Evolutionary conservation across 345 rosid species (phyloP).

Genomic region (Arabidopsis arenosa): DNA sequence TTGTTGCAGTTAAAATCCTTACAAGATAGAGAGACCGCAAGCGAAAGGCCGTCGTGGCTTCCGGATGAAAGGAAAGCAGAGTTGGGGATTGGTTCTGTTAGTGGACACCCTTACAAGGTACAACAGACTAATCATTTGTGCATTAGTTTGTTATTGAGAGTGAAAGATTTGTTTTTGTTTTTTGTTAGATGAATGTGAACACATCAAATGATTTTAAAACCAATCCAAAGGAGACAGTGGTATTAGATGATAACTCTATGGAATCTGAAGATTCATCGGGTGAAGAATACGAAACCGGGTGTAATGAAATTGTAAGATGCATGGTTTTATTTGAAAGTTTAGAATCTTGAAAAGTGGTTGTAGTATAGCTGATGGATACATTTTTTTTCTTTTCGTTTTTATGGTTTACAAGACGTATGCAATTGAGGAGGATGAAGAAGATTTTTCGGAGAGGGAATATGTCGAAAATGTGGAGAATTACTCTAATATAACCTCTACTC

Average conservation of each 20-base stretch:
- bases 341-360: slow-evolving; percentile 19
- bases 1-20: slow-evolving; percentile 25
- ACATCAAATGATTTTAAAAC: not conserved
- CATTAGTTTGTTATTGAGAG: slow-evolving; percentile 1
- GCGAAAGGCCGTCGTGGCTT: slow-evolving; percentile 51
- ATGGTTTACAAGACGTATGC: slow-evolving; percentile 31
- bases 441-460: slow-evolving; percentile 29
- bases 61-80: slow-evolving; percentile 51
- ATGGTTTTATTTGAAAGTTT: not conserved
- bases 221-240: not conserved
- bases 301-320: slow-evolving; percentile 34
- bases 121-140: not conserved
- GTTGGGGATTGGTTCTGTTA: slow-evolving; percentile 32
- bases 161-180: slow-evolving; percentile 1
- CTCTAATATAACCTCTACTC: slow-evolving; percentile 9
- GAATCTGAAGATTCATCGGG: slow-evolving; percentile 13
- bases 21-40: slow-evolving; percentile 29
- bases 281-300: slow-evolving; percentile 6
- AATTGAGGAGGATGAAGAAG: slow-evolving; percentile 35
- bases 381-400: not conserved
- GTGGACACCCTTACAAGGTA: slow-evolving; percentile 42
- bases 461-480: slow-evolving; percentile 20
- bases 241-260: not conserved
- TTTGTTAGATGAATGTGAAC: slow-evolving; percentile 22
- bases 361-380: slow-evolving; percentile 11